phyloP scores from a whole-genome alignment of 2,329 filamentous ascomycete species.

The Ceratocystis diversiconidia region DNA sequence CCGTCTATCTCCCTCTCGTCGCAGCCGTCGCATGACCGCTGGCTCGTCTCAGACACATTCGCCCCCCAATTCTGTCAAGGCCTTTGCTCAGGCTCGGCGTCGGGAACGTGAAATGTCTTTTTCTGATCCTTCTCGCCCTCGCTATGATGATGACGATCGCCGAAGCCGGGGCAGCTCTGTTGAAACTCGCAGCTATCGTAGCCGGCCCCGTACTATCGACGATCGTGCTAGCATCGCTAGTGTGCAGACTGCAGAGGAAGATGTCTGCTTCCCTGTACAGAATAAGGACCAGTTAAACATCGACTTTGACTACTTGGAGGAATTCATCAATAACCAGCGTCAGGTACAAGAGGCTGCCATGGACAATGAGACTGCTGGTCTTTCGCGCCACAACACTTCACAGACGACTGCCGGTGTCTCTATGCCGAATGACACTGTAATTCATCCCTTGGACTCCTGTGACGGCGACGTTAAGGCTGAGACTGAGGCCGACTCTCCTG shows the following conservation, averaged over 20 bases:
- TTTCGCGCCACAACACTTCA: constrained; percentile 23
- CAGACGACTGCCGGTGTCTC: constrained; percentile 24
- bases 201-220: constrained; percentile 44
- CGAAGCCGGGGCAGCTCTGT: constrained; percentile 13
- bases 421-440: neutral
- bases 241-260: constrained; percentile 63
- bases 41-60: constrained; percentile 56
- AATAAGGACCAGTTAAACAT: constrained; percentile 65
- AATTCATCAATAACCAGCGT: constrained; percentile 59
- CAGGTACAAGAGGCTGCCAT: constrained; percentile 22
- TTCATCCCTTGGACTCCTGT: neutral
- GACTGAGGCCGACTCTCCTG: constrained; percentile 25
- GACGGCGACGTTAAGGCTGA: constrained; percentile 19
- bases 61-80: constrained; percentile 92
- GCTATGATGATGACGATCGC: constrained; percentile 29
- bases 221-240: constrained; percentile 48
- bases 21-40: constrained; percentile 42
- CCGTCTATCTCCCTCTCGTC: constrained; percentile 30
- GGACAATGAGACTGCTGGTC: constrained; percentile 20
- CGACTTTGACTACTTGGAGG: constrained; percentile 88
- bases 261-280: constrained; percentile 76
- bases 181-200: constrained; percentile 11
- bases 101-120: constrained; percentile 59
- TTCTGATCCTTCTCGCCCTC: constrained; percentile 33
- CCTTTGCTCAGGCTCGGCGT: constrained; percentile 81